Conservation (phyloP, 179 eudicot genomes). For the Spergularia azorica region DNA sequence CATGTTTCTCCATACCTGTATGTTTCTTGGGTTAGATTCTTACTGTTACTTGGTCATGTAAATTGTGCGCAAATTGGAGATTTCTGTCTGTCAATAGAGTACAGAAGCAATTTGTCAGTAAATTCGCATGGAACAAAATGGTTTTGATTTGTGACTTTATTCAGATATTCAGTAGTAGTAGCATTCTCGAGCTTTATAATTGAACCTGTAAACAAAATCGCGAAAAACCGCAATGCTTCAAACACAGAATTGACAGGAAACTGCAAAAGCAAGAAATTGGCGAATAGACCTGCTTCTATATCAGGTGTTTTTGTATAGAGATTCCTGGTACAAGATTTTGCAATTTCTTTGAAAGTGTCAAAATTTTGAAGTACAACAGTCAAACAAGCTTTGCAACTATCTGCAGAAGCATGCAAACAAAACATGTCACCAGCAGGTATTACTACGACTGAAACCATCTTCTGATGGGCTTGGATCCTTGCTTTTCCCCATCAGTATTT, state of each 20-base stretch:
- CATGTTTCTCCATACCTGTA: background rate
- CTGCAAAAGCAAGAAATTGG: background rate
- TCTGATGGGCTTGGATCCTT: constrained; percentile 58
- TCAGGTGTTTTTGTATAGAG: background rate
- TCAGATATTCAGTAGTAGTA: background rate
- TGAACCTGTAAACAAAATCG: background rate
- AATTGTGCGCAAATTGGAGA: background rate
- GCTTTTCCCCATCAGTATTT: constrained; percentile 51
- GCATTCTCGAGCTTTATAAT: background rate
- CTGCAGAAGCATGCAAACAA: background rate
- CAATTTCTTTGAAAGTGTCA: constrained; percentile 12
- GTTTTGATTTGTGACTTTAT: background rate
- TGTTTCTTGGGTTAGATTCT: background rate
- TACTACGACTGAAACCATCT: constrained; percentile 78
- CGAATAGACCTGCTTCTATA: background rate
- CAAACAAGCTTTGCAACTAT: background rate
- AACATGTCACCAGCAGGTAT: background rate
- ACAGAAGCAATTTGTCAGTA: background rate
- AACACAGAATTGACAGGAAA: background rate
- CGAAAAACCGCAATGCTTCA: background rate
- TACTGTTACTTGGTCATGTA: background rate
- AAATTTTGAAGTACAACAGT: constrained; percentile 29
- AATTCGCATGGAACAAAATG: background rate
- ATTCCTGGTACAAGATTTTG: constrained; percentile 9
- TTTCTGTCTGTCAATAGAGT: background rate